Evolutionary conservation across 805 yeast species (phyloP), one percentile per base, ranked within the genome.

Genomic region (Sugiyamaella marilandica): DNA sequence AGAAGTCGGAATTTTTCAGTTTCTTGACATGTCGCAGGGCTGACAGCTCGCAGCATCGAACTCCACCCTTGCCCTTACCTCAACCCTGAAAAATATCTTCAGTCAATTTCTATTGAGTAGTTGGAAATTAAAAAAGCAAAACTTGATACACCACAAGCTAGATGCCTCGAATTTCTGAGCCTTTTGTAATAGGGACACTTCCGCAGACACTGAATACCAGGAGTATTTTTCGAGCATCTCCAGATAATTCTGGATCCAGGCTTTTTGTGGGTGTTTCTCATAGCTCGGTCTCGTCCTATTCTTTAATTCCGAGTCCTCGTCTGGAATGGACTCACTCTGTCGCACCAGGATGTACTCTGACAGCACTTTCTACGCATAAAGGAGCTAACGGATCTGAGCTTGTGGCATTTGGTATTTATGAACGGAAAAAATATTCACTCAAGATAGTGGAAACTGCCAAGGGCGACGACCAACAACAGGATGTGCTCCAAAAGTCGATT

Each of bases 281-380:
- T 31, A 58, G 67, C 45, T 64, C 68, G 9, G 51, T 69, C 10
- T 53, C 60, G 24, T 53, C 59, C 21, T 60, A 65, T 35, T 46
- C 62, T 1, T 50, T 68, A 14, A 51, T 55, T 8, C 73, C 73
- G 8, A 54, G 54, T 18, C 71, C 73, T 8, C 66, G 62, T 39
- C 60, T 65, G 11, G 49, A 61, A 19, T 61, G 68, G 56, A 62
- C 72, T 0, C 62, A 61, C 41, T 59, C 70, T 8, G 61, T 69
- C 2, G 59, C 72, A 1, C 71, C 71, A 2, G 64, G 61, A 11
- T 62, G 64, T 10, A 36, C 41, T 2, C 54, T 68, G 13, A 58
- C 68, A 1, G 63, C 68, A 13, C 19, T 54, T 11, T 16, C 45
- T 2, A 48, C 64, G 9, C 46, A 49, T 5, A 49, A 49, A 2